phyloP scores from a whole-genome alignment of 2,329 filamentous ascomycete species.

The Balansia obtecta region DNA sequence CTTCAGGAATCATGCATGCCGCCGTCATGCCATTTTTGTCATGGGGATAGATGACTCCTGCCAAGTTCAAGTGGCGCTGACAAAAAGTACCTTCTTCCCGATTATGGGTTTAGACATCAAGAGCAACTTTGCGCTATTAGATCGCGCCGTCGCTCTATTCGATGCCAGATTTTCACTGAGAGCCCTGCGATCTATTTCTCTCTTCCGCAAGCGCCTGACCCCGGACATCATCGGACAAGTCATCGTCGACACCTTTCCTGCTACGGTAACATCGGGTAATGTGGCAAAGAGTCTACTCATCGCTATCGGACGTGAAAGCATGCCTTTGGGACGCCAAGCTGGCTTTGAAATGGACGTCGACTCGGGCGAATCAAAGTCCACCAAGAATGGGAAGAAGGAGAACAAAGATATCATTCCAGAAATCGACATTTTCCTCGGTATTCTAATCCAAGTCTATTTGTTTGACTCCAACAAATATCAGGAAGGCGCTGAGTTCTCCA shows the following conservation, averaged over 20 bases:
- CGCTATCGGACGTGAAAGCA: constrained; percentile 55
- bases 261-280: constrained; percentile 44
- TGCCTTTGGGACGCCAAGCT: constrained; percentile 45
- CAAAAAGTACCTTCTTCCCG: constrained; percentile 7
- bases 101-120: constrained; percentile 68
- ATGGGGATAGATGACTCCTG: not conserved
- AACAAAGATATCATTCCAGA: constrained; percentile 73
- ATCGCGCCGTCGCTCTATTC: constrained; percentile 84
- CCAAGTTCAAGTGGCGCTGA: constrained; percentile 1
- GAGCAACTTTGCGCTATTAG: constrained; percentile 81
- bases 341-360: constrained; percentile 64
- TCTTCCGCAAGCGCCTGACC: constrained; percentile 81
- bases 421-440: constrained; percentile 78
- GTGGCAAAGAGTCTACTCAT: constrained; percentile 58
- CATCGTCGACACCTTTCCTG: constrained; percentile 68
- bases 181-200: constrained; percentile 88
- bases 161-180: constrained; percentile 91
- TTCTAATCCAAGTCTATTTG: constrained; percentile 75
- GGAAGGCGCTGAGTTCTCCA: constrained; percentile 73
- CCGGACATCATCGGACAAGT: constrained; percentile 70
- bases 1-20: not conserved
- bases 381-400: constrained; percentile 52
- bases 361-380: constrained; percentile 38
- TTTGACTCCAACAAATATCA: constrained; percentile 76
- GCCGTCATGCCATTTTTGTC: not conserved